Evolutionary conservation across 2,329 filamentous ascomycete genomes (phyloP), one percentile per base, ranked within the genome.

Genomic region (Curvularia eragrostidis): DNA sequence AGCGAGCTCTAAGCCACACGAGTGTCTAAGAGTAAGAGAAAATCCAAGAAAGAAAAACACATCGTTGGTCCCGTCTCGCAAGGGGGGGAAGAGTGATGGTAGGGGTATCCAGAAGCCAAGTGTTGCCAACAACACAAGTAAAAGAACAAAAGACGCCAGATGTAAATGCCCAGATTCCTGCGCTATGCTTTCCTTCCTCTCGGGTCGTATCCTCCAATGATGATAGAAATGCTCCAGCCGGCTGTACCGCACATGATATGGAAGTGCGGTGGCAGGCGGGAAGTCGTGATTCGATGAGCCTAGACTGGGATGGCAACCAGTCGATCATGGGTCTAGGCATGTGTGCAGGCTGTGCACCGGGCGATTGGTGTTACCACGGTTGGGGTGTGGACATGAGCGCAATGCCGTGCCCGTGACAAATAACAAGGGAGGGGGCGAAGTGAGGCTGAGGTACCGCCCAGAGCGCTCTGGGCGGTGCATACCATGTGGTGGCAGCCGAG

Each of bases 21-120:
- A 26, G 24, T 10, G 23, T 18, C n/a, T 15, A 44, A 56, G 42
- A 51, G 9, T 15, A 12, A 34, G n/a, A 34, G 8, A 28, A 34
- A 39, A 53, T 12, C 21, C 21, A n/a, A n/a, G n/a, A n/a, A n/a
- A n/a, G n/a, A n/a, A n/a, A n/a, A n/a, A n/a, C n/a, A n/a, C n/a
- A n/a, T 42, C 39, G 39, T 15, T 15, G 21, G 39, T 42, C 12
- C 32, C 24, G 21, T 26, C 32, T 50, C 48, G 59, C 56, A 59
- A 51, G 34, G 43, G 39, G 43, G 39, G 59, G 60, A 57, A 58
- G 55, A 62, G 54, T 24, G 28, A 36, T 36, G 34, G 34, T 18
- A 51, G 61, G 62, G 62, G 62, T 67, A 65, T 67, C 62, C 26
- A 46, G n/a, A 46, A 46, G 21, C 21, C 59, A 52, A 46, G 39